phyloP scores from a whole-genome alignment of 345 rosid genomes.

The Draba incana region DNA sequence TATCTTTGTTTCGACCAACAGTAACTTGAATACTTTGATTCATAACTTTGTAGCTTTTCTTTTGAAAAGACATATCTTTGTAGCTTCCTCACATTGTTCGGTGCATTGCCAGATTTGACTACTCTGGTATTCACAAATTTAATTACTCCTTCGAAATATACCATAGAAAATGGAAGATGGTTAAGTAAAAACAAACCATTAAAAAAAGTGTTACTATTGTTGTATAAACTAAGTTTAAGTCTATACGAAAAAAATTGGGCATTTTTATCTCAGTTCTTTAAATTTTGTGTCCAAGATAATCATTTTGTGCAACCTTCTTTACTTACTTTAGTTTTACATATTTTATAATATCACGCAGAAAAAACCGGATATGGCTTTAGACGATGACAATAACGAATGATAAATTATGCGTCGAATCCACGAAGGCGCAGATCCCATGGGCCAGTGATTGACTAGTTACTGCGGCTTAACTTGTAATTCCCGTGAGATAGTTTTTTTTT shows the following conservation, averaged over 20 bases:
- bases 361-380: conserved; percentile 16
- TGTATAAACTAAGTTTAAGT: no score
- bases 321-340: no score
- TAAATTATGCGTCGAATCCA: conserved; percentile 21
- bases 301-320: no score
- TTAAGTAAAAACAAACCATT: no score
- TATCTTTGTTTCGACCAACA: conserved; percentile 28
- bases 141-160: no score
- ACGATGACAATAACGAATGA: conserved; percentile 19
- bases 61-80: not conserved
- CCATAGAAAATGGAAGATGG: no score
- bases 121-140: not conserved
- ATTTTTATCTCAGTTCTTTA: no score
- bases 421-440: conserved; percentile 30
- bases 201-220: no score
- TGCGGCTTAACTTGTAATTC: conserved; percentile 23
- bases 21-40: conserved; percentile 21
- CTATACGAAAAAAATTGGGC: no score
- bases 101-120: not conserved
- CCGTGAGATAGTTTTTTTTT: conserved; percentile 23
- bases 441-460: conserved; percentile 28
- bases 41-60: not conserved
- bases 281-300: no score
- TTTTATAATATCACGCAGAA: not conserved
- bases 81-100: conserved; percentile 8